Evolutionary conservation across 2,329 filamentous ascomycete species (phyloP).

Genomic region (Diatrype stigma): DNA sequence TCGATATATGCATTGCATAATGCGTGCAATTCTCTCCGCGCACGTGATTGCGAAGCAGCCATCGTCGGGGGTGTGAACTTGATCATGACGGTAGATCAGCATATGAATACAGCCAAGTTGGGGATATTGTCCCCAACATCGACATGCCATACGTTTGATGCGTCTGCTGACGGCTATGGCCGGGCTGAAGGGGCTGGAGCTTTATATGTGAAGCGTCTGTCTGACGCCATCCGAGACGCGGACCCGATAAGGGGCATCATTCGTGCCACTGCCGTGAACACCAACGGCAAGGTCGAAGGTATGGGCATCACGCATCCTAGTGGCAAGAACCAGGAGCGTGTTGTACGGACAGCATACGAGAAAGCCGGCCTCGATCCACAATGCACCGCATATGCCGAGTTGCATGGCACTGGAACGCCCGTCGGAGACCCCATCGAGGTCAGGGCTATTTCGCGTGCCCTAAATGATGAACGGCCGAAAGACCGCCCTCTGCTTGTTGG

Average conservation of each 20-base stretch:
- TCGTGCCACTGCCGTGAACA: slow-evolving; percentile 21
- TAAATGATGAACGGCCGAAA: slow-evolving; percentile 13
- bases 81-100: slow-evolving; percentile 26
- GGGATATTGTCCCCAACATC: slow-evolving; percentile 30
- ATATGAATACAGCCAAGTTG: slow-evolving; percentile 26
- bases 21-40: slow-evolving; percentile 23
- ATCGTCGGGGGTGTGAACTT: slow-evolving; percentile 34
- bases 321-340: slow-evolving; percentile 15
- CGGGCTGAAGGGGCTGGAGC: slow-evolving; percentile 17
- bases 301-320: slow-evolving; percentile 27
- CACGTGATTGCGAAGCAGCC: slow-evolving; percentile 27
- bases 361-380: slow-evolving; percentile 15
- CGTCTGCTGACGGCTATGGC: slow-evolving; percentile 25
- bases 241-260: slow-evolving; percentile 26
- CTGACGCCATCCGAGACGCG: slow-evolving; percentile 22
- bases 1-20: slow-evolving; percentile 30
- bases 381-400: slow-evolving; percentile 20
- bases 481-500: slow-evolving; percentile 15
- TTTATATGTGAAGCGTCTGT: slow-evolving; percentile 22
- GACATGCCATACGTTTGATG: slow-evolving; percentile 27
- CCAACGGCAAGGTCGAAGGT: slow-evolving; percentile 24
- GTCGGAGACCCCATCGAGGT: slow-evolving; percentile 23
- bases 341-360: slow-evolving; percentile 17
- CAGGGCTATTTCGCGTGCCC: slow-evolving; percentile 10
- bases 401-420: slow-evolving; percentile 22